Base-by-base conservation (phyloP, 1,139 yeast genomes). In the Protomyces pachydermus region DNA sequence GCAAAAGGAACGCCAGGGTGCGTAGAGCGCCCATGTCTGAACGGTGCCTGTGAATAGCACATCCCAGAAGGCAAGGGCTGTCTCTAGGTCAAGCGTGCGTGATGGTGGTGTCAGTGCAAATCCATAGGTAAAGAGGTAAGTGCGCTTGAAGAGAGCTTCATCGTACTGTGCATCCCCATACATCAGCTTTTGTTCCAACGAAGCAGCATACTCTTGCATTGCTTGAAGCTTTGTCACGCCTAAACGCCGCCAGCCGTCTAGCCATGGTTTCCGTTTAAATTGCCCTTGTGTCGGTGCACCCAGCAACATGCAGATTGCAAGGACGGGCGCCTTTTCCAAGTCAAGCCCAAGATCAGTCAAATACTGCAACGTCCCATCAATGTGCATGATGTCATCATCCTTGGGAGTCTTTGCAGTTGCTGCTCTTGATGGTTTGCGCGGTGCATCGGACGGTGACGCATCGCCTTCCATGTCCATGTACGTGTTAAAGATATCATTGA, bases 61-160 rank as follows among this genome's bases (percentile, higher is more conserved):
- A 45, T 76, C 77, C 98, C 98, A 91, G 74, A 90, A 88, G 37
- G 83, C 90, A 2, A 81, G 76, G 0, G 96, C 93, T 1, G 84
- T 80, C 1, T 86, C 95, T 6, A 78, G 73, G 8, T 77, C 82
- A 45, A 58, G 42, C 14, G 62, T 58, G 23, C 62, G 51, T 3
- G 56, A 25, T 23, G 62, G 62, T 25, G 64, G 64, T 39, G 87
- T 91, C 63, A 87, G 75, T 50, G 85, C 80, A 70, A 86, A 87
- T 8, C 78, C 81, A 75, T 88, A 91, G 0, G 95, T 81, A 74
- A 83, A 91, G 58, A 80, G 80, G 75, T 91, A 91, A 12, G 91
- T 81, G 42, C 77, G 72, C 65, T 80, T 80, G 71, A 86, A 83
- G 67, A 81, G 81, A 1, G 71, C 75, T 1, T 68, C 67, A 65